Evolutionary conservation across 73 alveolate species (phyloP), one percentile per base, ranked within the genome.

Genomic region (Symbiodinium pilosum): DNA sequence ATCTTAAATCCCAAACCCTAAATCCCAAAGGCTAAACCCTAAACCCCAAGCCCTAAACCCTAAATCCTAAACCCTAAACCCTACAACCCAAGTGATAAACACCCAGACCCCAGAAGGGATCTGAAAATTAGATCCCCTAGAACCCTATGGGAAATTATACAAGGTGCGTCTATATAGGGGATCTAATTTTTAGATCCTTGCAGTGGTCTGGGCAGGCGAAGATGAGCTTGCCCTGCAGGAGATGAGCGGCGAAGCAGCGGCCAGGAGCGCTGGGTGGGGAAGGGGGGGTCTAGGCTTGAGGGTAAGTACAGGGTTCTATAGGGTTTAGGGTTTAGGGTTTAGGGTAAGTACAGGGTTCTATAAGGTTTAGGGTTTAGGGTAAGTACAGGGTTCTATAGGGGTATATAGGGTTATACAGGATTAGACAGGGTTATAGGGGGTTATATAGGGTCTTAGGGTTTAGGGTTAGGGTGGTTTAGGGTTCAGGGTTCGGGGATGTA

Each of bases 151-250:
- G n/a, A n/a, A n/a, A n/a, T n/a, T n/a, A n/a, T n/a, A n/a, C n/a
- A n/a, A n/a, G n/a, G n/a, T n/a, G n/a, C n/a, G n/a, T n/a, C n/a
- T n/a, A n/a, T n/a, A n/a, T n/a, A n/a, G n/a, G n/a, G n/a, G n/a
- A n/a, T n/a, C n/a, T n/a, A n/a, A n/a, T n/a, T n/a, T n/a, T n/a
- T n/a, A n/a, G n/a, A n/a, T n/a, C n/a, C n/a, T n/a, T n/a, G n/a
- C n/a, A n/a, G n/a, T 3, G 42, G 34, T 20, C 30, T 68, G 83
- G 40, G 34, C n/a, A 89, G 96, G 96, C 20, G 96, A 89, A 32
- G 96, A 89, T 68, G 96, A 89, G 51, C 83, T 89, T 54, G 96
- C 96, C 30, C 47, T 89, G 43, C 96, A 89, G 75, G 96, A 89
- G 87, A 89, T 89, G 96, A 89, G 52, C 47, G 36, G 52, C 47